Evolutionary conservation across 2,329 filamentous ascomycete species (phyloP), one percentile per base, ranked within the genome.

Genomic region (Ophiostoma triangulosporum): DNA sequence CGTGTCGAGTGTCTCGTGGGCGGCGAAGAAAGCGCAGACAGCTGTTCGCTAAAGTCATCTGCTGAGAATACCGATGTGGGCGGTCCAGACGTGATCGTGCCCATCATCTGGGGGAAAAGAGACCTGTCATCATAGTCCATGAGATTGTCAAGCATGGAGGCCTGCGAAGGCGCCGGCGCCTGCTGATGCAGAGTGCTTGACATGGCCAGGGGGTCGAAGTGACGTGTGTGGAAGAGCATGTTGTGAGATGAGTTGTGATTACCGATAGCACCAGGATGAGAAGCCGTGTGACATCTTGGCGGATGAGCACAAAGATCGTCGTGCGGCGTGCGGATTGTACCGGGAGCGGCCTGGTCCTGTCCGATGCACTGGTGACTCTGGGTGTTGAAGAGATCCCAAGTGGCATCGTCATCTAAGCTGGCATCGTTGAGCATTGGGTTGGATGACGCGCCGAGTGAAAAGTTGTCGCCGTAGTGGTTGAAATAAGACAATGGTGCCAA

Each of bases 241-340:
- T 58, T 57, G 31, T 58, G 56, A 2, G 54, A 45, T 0, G 54
- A 12, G 49, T 29, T 31, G 43, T 49, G 32, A 32, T 22, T 51
- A 27, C 48, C 49, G 32, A 43, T 50, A 48, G 40, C 29, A 33
- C 49, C 53, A 3, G 31, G 14, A 15, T 55, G 46, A 22, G 46
- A 52, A 11, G 52, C 36, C 11, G 57, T 56, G 2, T 53, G 51
- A 29, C 57, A 57, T 40, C 56, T 59, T 26, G 58, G 55, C 15
- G 55, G 54, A 11, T 56, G 56, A 49, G 50, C 56, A 27, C 59
- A 60, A 24, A 58, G 55, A 50, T 59, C 59, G 38, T 59, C 57
- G 49, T 60, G 57, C 4, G 59, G 51, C 24, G 49, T 53, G 53
- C 52, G 57, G n/a, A 59, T 51, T 50, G 54, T 48, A 40, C 48